Evolutionary conservation across 352 stramenopile species (phyloP), one percentile per base, ranked within the genome.

Genomic region (Phytophthora vignae): DNA sequence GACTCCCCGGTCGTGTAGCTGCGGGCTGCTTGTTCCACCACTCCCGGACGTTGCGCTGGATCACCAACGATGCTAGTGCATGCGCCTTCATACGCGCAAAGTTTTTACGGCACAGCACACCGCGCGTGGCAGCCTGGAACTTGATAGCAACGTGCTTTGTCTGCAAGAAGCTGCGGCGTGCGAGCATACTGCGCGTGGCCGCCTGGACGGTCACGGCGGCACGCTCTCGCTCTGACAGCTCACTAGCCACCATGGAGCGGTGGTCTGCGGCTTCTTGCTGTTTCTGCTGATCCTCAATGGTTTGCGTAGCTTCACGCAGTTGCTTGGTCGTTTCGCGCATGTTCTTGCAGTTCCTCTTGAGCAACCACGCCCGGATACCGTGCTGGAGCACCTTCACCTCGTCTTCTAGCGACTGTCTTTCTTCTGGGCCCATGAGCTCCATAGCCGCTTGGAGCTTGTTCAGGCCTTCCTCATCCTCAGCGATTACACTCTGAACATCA

Each of bases 31-130:
- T 94, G 60, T 90, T 86, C 77, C 85, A 91, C 88, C 88, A 96
- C 60, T 94, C 88, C n/a, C 85, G 82, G 40, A 94, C 87, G 58
- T 95, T 96, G 33, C 87, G 77, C 56, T 96, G 90, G 50, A 96
- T 96, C 36, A 96, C 90, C 15, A 96, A 71, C 29, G 90, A 95
- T 15, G 90, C 87, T 11, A 94, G 76, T 58, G 88, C 87, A 19
- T 95, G 86, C 22, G 85, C 86, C 69, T 96, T 96, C 87, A 96
- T 95, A 36, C 85, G 84, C 0, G 87, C 86, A 76, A 96, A 96
- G 57, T 96, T 88, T 72, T 96, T 96, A 17, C 90, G 86, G 33
- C 88, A 95, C 33, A 96, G 69, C 21, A 94, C 84, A 38, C 90
- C 90, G 10, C 90, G 86, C 14, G 90, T 94, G 25, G 90, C 89